Conservation (phyloP, 139 green algal species). For the Chlorella sp. region DNA sequence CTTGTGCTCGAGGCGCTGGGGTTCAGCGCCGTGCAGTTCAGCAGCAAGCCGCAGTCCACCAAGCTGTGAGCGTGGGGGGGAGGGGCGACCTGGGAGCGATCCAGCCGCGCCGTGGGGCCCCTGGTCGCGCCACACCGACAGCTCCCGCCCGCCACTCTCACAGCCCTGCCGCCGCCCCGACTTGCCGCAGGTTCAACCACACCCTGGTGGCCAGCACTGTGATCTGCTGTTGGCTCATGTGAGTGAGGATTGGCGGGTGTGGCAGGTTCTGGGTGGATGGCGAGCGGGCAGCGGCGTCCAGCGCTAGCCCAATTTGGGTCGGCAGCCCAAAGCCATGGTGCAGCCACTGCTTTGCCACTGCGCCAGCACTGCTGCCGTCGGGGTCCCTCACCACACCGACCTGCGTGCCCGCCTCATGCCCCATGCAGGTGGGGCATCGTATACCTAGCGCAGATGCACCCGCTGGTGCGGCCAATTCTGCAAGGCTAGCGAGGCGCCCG, state of each 20-base stretch:
- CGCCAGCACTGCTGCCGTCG: no score
- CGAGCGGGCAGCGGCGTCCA: no score
- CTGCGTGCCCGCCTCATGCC: background rate
- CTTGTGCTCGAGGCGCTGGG: slow-evolving; percentile 38
- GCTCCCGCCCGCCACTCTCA: background rate
- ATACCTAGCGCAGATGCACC: slow-evolving; percentile 82
- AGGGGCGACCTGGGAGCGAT: background rate
- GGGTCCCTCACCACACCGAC: no score
- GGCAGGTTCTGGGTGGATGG: background rate
- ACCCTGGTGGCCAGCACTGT: slow-evolving; percentile 54
- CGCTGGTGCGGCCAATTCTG: slow-evolving; percentile 68
- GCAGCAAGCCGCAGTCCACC: slow-evolving; percentile 2
- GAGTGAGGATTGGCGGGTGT: slow-evolving; percentile 1
- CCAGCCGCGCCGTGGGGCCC: background rate
- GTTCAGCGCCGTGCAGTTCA: slow-evolving; percentile 34
- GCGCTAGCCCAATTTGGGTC: no score
- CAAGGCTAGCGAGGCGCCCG: slow-evolving; percentile 43
- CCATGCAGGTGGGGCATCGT: slow-evolving; percentile 74
- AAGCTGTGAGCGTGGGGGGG: slow-evolving; percentile 24
- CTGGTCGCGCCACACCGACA: background rate
- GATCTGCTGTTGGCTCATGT: slow-evolving; percentile 69
- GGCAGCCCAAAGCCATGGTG: no score
- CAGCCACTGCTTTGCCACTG: no score
- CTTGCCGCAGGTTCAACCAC: slow-evolving; percentile 52
- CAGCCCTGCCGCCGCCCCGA: background rate